Conservation (phyloP, 1,139 yeast species). For the Taphrina deformans region DNA sequence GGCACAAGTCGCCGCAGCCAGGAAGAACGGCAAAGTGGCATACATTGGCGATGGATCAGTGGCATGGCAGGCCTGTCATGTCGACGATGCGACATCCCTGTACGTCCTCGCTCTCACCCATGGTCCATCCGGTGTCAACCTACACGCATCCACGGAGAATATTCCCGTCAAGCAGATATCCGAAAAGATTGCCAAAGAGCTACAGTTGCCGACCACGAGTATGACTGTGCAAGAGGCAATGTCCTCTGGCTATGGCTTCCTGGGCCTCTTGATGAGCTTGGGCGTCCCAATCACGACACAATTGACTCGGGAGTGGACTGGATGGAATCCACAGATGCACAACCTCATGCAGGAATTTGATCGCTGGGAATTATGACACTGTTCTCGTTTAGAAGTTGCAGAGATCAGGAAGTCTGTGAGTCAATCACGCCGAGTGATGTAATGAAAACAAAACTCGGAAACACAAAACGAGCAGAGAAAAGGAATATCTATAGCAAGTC, state of each 20-base stretch:
- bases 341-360: neutral
- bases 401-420: too few species aligned
- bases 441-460: too few species aligned
- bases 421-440: too few species aligned
- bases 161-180: neutral
- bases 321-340: neutral
- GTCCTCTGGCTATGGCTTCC: neutral
- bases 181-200: neutral
- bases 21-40: neutral
- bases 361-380: neutral
- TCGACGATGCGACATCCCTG: neutral
- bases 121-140: constrained; percentile 1
- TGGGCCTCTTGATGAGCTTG: neutral
- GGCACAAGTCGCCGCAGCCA: neutral
- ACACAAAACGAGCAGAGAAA: neutral
- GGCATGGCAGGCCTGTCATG: neutral
- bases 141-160: neutral
- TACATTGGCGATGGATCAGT: neutral
- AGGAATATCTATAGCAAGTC: too few species aligned
- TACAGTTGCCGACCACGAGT: neutral
- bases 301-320: neutral
- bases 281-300: neutral
- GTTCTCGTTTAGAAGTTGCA: neutral
- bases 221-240: neutral
- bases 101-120: constrained; percentile 1